Percentiles rank a stretch among this genome's conserved stretches.
These are phyloP conservation scores for Uncinocarpus reesii DNA, from an alignment of 2,329 filamentous ascomycete species.

Conservation along the genomic window DNA sequence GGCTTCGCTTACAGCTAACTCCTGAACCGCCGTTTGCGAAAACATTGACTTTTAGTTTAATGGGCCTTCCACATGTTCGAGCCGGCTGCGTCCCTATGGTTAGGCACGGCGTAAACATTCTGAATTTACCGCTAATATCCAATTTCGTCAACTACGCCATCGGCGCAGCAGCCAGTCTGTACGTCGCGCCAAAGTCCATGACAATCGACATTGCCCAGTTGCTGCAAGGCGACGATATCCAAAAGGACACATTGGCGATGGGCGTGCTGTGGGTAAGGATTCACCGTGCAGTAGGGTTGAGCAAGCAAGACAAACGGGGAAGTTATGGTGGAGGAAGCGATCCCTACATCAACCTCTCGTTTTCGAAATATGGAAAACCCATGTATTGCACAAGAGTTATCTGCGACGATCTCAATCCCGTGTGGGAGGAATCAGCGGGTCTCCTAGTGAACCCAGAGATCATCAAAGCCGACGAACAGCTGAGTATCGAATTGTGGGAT, in stretches of 20 bases:
- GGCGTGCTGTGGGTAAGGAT: slow-evolving; percentile 91
- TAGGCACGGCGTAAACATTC: slow-evolving; percentile 77
- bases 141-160: slow-evolving; percentile 97
- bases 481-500: slow-evolving; percentile 93
- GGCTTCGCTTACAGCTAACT: slow-evolving; percentile 71
- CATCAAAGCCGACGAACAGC: slow-evolving; percentile 85
- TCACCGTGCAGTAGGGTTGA: slow-evolving; percentile 73
- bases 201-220: slow-evolving; percentile 83
- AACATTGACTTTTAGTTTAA: slow-evolving; percentile 81
- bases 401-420: slow-evolving; percentile 82
- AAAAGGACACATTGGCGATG: slow-evolving; percentile 72
- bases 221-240: slow-evolving; percentile 80
- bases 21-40: slow-evolving; percentile 89
- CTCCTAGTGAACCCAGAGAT: slow-evolving; percentile 79
- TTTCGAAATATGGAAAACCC: slow-evolving; percentile 93
- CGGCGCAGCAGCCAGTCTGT: slow-evolving; percentile 73
- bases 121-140: slow-evolving; percentile 85
- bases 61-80: slow-evolving; percentile 82
- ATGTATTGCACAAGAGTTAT: slow-evolving; percentile 97
- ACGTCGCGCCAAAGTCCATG: slow-evolving; percentile 90
- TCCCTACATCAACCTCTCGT: slow-evolving; percentile 87
- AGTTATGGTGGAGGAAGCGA: slow-evolving; percentile 81
- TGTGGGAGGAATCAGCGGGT: slow-evolving; percentile 81
- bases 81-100: slow-evolving; percentile 88
- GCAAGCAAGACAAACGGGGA: slow-evolving; percentile 79